Evolutionary conservation across 2,329 filamentous ascomycete genomes (phyloP), one percentile per base, ranked within the genome.

Genomic region (Cercospora berteroae): DNA sequence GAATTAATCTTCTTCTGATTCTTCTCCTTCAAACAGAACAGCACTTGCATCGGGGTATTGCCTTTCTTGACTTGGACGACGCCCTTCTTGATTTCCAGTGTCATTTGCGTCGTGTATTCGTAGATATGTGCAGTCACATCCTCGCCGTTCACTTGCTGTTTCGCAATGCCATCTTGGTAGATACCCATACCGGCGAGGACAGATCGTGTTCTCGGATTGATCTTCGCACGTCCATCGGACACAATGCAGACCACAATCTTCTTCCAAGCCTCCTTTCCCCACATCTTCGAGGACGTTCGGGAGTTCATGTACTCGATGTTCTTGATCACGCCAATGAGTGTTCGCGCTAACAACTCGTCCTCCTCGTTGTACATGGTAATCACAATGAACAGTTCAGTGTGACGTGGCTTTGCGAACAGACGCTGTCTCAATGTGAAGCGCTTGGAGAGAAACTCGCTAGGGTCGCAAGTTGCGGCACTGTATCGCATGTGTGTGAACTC

Each of bases 1-100:
- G 95, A 98, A 79, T 99, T 99, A 87, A 99, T 99, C 85, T 99
- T 99, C 85, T 99, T 99, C 83, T 97, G 94, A 78, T 99, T 99
- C 87, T 97, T 98, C 78, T 99, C 95, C 83, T 99, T 99, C 69
- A 99, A 81, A 79, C 95, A 99, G 84, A 99, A 99, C 4, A 99
- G 87, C 83, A 99, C 90, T 82, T 99, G 95, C 2, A 99, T 92
- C 0, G 95, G 94, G 69, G 95, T 93, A 68, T 91, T 87, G 5
- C 85, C 90, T 76, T 93, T 92, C 70, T 95, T 92, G 60, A 98
- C 84, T 58, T 89, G 86, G 8, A 98, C 94, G 50, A 97, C 87
- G 68, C 91, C 90, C 73, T 94, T 96, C 83, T 97, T 97, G 78
- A 98, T 88, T 75, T 92, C 89, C 75, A 98, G 83, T 36, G 91